A percentile compares a stretch with the other conserved stretches of the same genome.
Conservation (phyloP, 495 filamentous ascomycete genomes). For the Daldinia vernicosa region DNA sequence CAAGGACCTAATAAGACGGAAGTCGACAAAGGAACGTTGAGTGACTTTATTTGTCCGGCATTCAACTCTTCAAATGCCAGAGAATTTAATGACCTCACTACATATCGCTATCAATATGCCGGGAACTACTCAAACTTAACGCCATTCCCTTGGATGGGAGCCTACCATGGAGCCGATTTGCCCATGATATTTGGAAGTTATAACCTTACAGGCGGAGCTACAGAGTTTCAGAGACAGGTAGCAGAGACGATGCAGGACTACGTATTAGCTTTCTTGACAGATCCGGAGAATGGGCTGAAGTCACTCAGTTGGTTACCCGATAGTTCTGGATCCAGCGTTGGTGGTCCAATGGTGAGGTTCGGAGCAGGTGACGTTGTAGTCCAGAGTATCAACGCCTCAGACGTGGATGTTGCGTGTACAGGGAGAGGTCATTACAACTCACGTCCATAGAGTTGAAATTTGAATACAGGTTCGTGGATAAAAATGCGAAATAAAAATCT, state of each 20-base stretch:
- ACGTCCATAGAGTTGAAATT: conserved; percentile 9
- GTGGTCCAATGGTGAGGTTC: conserved; percentile 33
- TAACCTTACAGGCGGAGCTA: conserved; percentile 42
- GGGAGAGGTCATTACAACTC: conserved; percentile 34
- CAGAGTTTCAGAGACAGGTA: conserved; percentile 48
- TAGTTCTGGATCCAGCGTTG: not conserved
- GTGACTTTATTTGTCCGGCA: conserved; percentile 49
- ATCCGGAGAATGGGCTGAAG: conserved; percentile 49
- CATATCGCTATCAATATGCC: conserved; percentile 61
- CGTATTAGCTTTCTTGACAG: conserved; percentile 54
- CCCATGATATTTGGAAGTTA: conserved; percentile 59
- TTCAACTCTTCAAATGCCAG: conserved; percentile 47
- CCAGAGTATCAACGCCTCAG: conserved; percentile 34
- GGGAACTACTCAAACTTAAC: conserved; percentile 60
- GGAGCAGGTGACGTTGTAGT: conserved; percentile 15
- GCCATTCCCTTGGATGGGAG: conserved; percentile 56
- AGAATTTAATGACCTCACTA: conserved; percentile 46
- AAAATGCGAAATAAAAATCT: not conserved
- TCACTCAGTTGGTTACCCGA: conserved; percentile 38
- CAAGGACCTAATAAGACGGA: conserved; percentile 47
- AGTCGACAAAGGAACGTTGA: conserved; percentile 46
- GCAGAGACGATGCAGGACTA: conserved; percentile 56
- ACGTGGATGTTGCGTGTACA: conserved; percentile 39
- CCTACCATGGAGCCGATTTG: conserved; percentile 60
- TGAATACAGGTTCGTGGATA: not conserved